Evolutionary conservation across 768 basidiomycete species (phyloP).

Genomic region (Leccinum subtestaceum): DNA sequence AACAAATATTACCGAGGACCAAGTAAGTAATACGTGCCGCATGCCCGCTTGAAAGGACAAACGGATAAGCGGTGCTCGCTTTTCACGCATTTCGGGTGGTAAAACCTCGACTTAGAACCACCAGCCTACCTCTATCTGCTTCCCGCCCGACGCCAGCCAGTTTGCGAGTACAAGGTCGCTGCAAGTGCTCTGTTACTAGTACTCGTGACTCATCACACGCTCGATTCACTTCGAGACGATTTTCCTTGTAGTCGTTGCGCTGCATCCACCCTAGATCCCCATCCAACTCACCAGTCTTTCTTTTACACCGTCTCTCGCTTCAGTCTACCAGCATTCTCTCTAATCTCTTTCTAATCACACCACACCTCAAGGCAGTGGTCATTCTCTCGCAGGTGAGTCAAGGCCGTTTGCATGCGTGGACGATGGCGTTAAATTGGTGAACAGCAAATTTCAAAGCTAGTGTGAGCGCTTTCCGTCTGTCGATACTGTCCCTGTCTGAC

Average conservation of each 20-base stretch:
- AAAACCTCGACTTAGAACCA: constrained; percentile 38
- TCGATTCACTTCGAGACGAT: constrained; percentile 56
- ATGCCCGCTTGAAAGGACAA: constrained; percentile 36
- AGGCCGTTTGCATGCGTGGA: background rate
- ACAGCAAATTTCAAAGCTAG: constrained; percentile 10
- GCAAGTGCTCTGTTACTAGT: constrained; percentile 24
- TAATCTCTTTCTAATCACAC: constrained; percentile 22
- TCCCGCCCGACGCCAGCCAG: constrained; percentile 22
- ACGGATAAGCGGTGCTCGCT: constrained; percentile 55
- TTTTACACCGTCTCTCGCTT: constrained; percentile 34
- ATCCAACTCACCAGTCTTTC: constrained; percentile 35
- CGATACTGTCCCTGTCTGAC: constrained; percentile 3
- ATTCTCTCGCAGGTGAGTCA: constrained; percentile 19
- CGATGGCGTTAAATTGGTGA: constrained; percentile 4
- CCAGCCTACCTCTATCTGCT: constrained; percentile 20
- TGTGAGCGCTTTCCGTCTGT: constrained; percentile 13
- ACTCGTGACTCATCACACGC: constrained; percentile 33
- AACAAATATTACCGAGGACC: constrained; percentile 39
- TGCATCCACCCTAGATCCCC: constrained; percentile 24
- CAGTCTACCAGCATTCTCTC: constrained; percentile 16
- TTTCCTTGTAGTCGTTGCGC: constrained; percentile 33
- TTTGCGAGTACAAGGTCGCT: constrained; percentile 28
- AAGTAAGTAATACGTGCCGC: constrained; percentile 31
- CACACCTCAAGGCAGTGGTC: constrained; percentile 11
- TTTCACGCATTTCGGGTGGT: constrained; percentile 45